These are phyloP conservation scores for Kregervanrija delftensis DNA, from an alignment of 805 yeast genomes.

Conservation along the genomic window DNA sequence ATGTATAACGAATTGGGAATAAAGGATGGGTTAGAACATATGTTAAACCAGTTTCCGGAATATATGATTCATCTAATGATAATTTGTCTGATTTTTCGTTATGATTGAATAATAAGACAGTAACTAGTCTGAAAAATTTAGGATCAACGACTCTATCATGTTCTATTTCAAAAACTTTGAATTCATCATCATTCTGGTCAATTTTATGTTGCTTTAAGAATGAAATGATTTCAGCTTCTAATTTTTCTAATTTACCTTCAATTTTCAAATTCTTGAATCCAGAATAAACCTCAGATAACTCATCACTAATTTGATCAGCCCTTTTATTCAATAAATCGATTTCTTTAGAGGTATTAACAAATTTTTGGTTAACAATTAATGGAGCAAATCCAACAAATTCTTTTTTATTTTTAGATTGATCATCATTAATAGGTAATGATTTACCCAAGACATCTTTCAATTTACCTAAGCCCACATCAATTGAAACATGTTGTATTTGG, in stretches of 20 bases:
- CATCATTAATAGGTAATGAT: slow-evolving; percentile 29
- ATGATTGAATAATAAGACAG: slow-evolving; percentile 31
- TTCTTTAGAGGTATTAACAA: slow-evolving; percentile 17
- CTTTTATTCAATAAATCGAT: slow-evolving; percentile 18
- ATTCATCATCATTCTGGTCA: slow-evolving; percentile 12
- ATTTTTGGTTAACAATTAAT: slow-evolving; percentile 14
- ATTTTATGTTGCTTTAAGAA: slow-evolving; percentile 20
- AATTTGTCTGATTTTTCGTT: slow-evolving; percentile 7
- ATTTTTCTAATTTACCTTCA: slow-evolving; percentile 21
- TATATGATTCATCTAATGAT: slow-evolving; percentile 24
- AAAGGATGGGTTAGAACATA: slow-evolving; percentile 84
- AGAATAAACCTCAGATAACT: slow-evolving; percentile 23
- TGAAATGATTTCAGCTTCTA: slow-evolving; percentile 25
- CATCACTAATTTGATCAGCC: slow-evolving; percentile 14
- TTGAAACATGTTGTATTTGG: slow-evolving; percentile 36
- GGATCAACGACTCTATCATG: slow-evolving; percentile 60
- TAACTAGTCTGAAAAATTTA: slow-evolving; percentile 41
- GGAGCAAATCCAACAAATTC: slow-evolving; percentile 21
- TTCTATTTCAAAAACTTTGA: slow-evolving; percentile 52
- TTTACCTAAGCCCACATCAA: slow-evolving; percentile 62
- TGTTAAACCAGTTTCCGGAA: slow-evolving; percentile 55
- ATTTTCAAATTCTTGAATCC: slow-evolving; percentile 18
- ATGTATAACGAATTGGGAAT: slow-evolving; percentile 57
- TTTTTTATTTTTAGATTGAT: slow-evolving; percentile 4
- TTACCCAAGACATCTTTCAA: slow-evolving; percentile 67